Evolutionary conservation across 2,329 filamentous ascomycete species (phyloP), one percentile per base, ranked within the genome.

Genomic region (Dactylellina parvicollis): DNA sequence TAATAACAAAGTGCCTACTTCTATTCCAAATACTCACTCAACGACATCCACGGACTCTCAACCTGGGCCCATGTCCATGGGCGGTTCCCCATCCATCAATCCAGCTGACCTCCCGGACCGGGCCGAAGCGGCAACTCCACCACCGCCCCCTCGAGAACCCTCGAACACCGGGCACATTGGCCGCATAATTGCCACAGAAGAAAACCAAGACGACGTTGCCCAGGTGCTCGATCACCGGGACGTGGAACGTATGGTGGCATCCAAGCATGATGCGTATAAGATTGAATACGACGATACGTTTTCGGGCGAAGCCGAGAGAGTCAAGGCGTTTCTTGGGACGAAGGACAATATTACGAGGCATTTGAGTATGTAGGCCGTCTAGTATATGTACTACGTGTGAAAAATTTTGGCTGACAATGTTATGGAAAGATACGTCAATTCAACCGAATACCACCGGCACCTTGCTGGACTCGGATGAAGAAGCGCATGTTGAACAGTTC

Each of bases 401-500:
- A n/a, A 12, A 18, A 28, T 10, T 30, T 3, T 30, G 24, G 8
- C 9, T 20, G 4, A 24, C 1, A 36, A 8, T 26, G 28, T 56
- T 26, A 54, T 57, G 30, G 28, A 49, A 4, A 81, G 79, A 90
- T 78, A 85, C 86, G 36, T 85, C 86, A 0, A 83, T 83, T 1
- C 86, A 86, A 61, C 79, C 80, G 1, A 81, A 82, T 1, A 84
- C 87, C 54, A 79, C 18, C 14, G 59, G 57, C 10, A 72, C 57
- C 0, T 44, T 72, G 20, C 30, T 79, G 0, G 83, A 83, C 0
- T 83, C 85, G 12, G 87, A 86, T 0, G 86, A 87, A 0, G 85
- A 88, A 0, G 77, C 82, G 0, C 81, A 83, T 7, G 81, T 82
- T 0, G 82, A 87, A 1, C 83, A 84, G 55, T 89, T 92, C 86